Evolutionary conservation across 352 stramenopile genomes (phyloP), one percentile per base, ranked within the genome.

Genomic region (Phytophthora pinifolia): DNA sequence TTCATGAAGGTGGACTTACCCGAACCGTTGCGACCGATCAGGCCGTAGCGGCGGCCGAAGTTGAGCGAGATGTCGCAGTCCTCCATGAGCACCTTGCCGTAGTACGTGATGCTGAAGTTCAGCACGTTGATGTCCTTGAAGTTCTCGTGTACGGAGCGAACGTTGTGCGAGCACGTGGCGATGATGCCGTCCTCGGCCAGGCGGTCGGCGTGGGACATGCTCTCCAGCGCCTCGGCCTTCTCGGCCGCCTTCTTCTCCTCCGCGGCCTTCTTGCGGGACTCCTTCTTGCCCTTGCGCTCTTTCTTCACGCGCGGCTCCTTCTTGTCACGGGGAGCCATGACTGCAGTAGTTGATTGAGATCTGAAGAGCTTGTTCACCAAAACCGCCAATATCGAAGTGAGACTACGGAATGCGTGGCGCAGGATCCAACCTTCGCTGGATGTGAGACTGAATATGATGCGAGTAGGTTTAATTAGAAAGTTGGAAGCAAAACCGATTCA

Each of bases 1-100:
- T 98, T 96, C 85, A 99, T 96, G 48, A 99, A 92, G 15, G 97
- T 99, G 7, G 88, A 96, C 64, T 99, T 98, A 60, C 96, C 96
- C 18, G 76, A 97, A 4, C 96, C 96, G 74, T 99, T 99, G 57
- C 92, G 82, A 17, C 97, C 96, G 46, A 99, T 97, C 18, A 99
- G 76, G 15, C 91, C 96, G 66, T 99, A 99, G 5, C 96, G 92
- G 64, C 97, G 96, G 25, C 97, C 97, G 70, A 97, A 98, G 83
- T 99, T 99, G 49, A 99, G 79, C 54, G 97, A 86, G 47, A 99
- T 92, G 47, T 96, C 88, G 44, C 92, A 98, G 64, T 97, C 95
- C 62, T 99, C 96, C 62, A 99, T 76, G 30, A 99, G 74, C 38
- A 96, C 83, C 59, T 97, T 98, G 47, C 96, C 96, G 74, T 97